These are phyloP conservation scores for Boletus sensibilis DNA, from an alignment of 768 basidiomycete genomes.

Conservation along the genomic window DNA sequence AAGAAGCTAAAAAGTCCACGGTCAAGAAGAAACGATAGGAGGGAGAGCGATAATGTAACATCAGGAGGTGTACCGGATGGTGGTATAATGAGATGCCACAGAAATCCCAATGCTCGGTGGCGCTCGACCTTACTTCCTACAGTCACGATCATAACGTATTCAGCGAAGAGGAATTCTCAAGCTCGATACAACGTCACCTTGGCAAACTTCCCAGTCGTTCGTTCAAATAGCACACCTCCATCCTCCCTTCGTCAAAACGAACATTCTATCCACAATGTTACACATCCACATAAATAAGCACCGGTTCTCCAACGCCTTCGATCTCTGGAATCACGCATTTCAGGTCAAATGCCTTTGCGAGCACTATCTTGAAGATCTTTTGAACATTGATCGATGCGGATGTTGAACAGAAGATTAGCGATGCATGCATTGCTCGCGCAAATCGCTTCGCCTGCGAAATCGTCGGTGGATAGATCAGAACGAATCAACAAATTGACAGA, in stretches of 20 bases:
- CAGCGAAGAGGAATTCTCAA: slow-evolving; percentile 17
- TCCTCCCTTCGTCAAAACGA: slow-evolving; percentile 17
- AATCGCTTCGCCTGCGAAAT: slow-evolving; percentile 85
- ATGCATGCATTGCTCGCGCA: slow-evolving; percentile 98
- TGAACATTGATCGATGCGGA: slow-evolving; percentile 99
- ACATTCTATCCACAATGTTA: slow-evolving; percentile 32
- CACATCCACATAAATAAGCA: slow-evolving; percentile 87
- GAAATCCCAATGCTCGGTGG: slow-evolving; percentile 12
- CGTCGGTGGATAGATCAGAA: slow-evolving; percentile 5
- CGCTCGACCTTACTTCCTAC: slow-evolving; percentile 18
- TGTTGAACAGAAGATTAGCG: slow-evolving; percentile 99
- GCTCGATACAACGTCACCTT: slow-evolving; percentile 33
- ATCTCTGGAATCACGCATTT: slow-evolving; percentile 99
- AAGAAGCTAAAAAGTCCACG: slow-evolving; percentile 15
- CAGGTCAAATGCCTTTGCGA: slow-evolving; percentile 96
- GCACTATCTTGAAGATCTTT: slow-evolving; percentile 98
- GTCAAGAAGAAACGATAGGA: slow-evolving; percentile 13
- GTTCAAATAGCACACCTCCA: slow-evolving; percentile 18
- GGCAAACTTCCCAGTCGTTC: slow-evolving; percentile 8
- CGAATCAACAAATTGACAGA: slow-evolving; percentile 31
- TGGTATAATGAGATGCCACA: slow-evolving; percentile 23
- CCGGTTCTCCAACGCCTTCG: slow-evolving; percentile 93
- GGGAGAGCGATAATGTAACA: neutral
- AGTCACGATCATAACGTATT: slow-evolving; percentile 18
- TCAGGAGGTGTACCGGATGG: slow-evolving; percentile 6